These are phyloP conservation scores for Leccinum truebloodii DNA, from an alignment of 768 basidiomycete species.

Conservation along the genomic window DNA sequence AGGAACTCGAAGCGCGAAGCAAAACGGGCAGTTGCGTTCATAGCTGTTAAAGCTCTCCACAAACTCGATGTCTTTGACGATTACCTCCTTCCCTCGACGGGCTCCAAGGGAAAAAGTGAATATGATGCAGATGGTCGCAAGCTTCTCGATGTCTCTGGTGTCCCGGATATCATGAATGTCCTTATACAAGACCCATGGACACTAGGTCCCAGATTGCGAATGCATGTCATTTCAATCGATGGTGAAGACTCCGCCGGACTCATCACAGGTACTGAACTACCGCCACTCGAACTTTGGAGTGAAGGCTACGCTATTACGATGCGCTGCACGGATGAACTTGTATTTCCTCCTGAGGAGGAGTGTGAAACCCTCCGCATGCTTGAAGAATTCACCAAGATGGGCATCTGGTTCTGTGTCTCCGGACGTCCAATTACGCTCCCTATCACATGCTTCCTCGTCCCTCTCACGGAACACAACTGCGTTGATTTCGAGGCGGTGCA, in stretches of 20 bases:
- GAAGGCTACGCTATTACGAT: conserved; percentile 37
- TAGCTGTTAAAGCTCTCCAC: conserved; percentile 70
- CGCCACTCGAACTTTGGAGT: conserved; percentile 44
- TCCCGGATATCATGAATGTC: conserved; percentile 60
- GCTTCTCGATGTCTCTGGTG: conserved; percentile 42
- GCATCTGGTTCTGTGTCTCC: conserved; percentile 64
- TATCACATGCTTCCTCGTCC: conserved; percentile 66
- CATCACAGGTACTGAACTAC: conserved; percentile 63
- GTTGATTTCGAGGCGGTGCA: conserved; percentile 63
- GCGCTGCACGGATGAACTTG: conserved; percentile 45
- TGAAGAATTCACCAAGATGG: conserved; percentile 63
- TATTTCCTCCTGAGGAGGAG: conserved; percentile 52
- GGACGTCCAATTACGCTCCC: conserved; percentile 51
- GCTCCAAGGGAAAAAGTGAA: conserved; percentile 46
- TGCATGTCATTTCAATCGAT: conserved; percentile 60
- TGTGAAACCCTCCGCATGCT: conserved; percentile 50
- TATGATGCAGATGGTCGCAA: conserved; percentile 55
- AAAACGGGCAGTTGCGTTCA: conserved; percentile 78
- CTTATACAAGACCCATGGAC: conserved; percentile 68
- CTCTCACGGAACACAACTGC: conserved; percentile 48
- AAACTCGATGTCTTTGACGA: conserved; percentile 79
- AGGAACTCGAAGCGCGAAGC: conserved; percentile 77
- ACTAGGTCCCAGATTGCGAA: conserved; percentile 54
- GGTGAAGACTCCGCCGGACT: conserved; percentile 56
- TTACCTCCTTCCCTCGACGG: conserved; percentile 72